Evolutionary conservation across 495 filamentous ascomycete genomes (phyloP).

Genomic region (Choiromyces venosus): DNA sequence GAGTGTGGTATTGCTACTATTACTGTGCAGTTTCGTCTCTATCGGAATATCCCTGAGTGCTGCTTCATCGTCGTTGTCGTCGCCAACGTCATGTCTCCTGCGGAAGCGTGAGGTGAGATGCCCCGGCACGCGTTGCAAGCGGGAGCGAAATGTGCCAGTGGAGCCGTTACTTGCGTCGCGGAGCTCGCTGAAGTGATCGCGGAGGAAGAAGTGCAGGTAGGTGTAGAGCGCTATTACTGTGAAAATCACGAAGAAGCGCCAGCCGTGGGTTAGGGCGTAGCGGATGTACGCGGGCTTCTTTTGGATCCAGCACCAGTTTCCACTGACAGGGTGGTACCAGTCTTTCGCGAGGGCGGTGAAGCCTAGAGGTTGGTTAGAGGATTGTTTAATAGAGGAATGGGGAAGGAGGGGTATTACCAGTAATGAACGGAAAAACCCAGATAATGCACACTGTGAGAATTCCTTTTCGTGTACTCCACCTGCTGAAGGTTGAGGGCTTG

Average conservation of each 20-base stretch:
- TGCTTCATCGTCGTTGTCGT: neutral
- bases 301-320: conserved; percentile 23
- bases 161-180: neutral
- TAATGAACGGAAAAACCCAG: neutral
- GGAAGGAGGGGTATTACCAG: neutral
- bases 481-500: neutral
- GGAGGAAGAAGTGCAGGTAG: neutral
- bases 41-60: neutral
- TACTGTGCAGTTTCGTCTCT: neutral
- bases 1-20: neutral
- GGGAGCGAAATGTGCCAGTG: no score
- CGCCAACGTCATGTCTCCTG: neutral
- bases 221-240: neutral
- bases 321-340: conserved; percentile 10
- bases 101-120: neutral
- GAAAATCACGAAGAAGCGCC: conserved; percentile 11
- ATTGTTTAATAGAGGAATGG: neutral
- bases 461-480: neutral
- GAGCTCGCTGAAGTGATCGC: neutral
- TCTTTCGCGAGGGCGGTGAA: conserved; percentile 2
- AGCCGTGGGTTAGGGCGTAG: conserved; percentile 13
- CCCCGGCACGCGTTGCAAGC: no score
- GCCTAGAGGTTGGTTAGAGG: neutral
- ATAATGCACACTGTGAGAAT: neutral
- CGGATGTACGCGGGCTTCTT: conserved; percentile 5